phyloP scores from a whole-genome alignment of 1,284 basidiomycete genomes.

The Malassezia restricta region DNA sequence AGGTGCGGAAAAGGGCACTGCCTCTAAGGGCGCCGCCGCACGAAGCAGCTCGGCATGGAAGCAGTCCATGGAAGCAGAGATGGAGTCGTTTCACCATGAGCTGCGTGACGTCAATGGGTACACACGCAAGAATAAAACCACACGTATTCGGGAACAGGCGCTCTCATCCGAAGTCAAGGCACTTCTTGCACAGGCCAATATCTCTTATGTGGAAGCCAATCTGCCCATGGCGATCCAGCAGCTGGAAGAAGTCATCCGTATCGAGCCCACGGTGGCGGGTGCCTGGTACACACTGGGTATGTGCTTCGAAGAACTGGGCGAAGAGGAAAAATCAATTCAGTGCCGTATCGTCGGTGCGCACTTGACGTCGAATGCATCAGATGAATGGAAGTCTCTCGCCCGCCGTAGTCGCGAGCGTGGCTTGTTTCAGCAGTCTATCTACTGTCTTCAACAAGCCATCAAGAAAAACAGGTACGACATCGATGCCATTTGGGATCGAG shows the following conservation, averaged over 20 bases:
- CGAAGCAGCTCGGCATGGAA: slow-evolving; percentile 18
- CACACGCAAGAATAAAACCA: slow-evolving; percentile 19
- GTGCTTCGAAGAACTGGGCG: slow-evolving; percentile 22
- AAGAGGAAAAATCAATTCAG: slow-evolving; percentile 58
- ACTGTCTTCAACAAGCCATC: slow-evolving; percentile 77
- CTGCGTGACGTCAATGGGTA: slow-evolving; percentile 29
- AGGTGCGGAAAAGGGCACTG: not conserved
- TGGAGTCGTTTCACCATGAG: slow-evolving; percentile 35
- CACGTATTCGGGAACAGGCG: slow-evolving; percentile 19
- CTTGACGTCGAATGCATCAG: slow-evolving; percentile 61
- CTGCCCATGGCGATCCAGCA: slow-evolving; percentile 61
- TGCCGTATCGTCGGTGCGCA: slow-evolving; percentile 81
- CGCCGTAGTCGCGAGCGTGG: slow-evolving; percentile 54
- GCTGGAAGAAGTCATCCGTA: slow-evolving; percentile 82
- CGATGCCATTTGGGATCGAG: slow-evolving; percentile 79
- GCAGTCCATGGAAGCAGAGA: slow-evolving; percentile 31
- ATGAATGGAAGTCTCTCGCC: slow-evolving; percentile 73
- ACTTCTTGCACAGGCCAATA: slow-evolving; percentile 73
- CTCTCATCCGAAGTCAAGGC: slow-evolving; percentile 70
- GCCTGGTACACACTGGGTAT: slow-evolving; percentile 79
- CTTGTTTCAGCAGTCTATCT: slow-evolving; percentile 70
- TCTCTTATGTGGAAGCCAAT: slow-evolving; percentile 66
- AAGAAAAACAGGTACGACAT: slow-evolving; percentile 67
- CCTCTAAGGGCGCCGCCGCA: not conserved
- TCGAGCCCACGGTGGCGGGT: slow-evolving; percentile 69